phyloP scores from a whole-genome alignment of 1,139 yeast genomes.

The Pichia norvegensis region DNA sequence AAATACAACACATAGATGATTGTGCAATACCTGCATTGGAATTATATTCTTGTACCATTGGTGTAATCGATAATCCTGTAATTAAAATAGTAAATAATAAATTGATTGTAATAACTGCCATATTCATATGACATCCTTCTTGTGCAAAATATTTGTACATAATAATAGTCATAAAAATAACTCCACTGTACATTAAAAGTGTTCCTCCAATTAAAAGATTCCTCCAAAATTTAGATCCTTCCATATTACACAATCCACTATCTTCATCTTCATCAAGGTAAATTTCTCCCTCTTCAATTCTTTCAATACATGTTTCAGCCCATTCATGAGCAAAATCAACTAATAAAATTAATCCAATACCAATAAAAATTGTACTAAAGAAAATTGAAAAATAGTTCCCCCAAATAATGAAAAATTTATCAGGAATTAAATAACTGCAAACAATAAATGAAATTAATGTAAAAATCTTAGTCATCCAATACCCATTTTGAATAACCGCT shows the following conservation, averaged over 20 bases:
- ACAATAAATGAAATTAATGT: slow-evolving; percentile 53
- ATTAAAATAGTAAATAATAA: slow-evolving; percentile 55
- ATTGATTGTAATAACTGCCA: slow-evolving; percentile 76
- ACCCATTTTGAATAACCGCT: slow-evolving; percentile 80
- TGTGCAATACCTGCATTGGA: slow-evolving; percentile 97
- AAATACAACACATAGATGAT: slow-evolving; percentile 89
- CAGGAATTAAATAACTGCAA: slow-evolving; percentile 74
- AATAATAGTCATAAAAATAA: slow-evolving; percentile 61
- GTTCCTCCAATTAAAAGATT: slow-evolving; percentile 80
- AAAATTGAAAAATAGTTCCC: slow-evolving; percentile 85
- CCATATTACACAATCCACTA: slow-evolving; percentile 30
- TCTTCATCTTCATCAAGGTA: slow-evolving; percentile 26
- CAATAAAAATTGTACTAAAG: slow-evolving; percentile 75
- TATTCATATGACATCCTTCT: slow-evolving; percentile 84
- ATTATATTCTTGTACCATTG: slow-evolving; percentile 81
- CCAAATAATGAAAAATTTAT: slow-evolving; percentile 77
- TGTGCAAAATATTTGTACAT: slow-evolving; percentile 84
- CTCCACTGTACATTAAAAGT: slow-evolving; percentile 67
- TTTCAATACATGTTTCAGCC: slow-evolving; percentile 94
- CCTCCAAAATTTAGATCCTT: slow-evolving; percentile 57
- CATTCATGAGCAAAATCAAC: slow-evolving; percentile 98
- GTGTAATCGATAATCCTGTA: slow-evolving; percentile 68
- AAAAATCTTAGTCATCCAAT: slow-evolving; percentile 74
- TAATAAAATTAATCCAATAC: slow-evolving; percentile 80
- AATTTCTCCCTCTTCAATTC: slow-evolving; percentile 80